Conservation (phyloP, 192 early-diverging fungal species). For the Paraglomus occultum region DNA sequence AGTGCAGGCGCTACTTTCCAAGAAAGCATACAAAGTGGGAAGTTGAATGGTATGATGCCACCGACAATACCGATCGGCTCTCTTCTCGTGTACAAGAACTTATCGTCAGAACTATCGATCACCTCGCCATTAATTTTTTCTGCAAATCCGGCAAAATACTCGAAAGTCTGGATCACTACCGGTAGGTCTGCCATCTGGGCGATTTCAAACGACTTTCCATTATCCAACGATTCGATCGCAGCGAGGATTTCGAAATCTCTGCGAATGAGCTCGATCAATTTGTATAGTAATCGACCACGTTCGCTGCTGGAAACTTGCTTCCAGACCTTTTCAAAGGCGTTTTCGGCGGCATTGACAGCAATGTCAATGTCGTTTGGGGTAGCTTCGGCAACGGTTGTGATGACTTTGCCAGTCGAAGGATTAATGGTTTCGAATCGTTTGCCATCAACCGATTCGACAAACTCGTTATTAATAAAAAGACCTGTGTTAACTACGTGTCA, state of each 20-base stretch:
- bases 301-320: slow-evolving; percentile 42
- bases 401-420: slow-evolving; percentile 57
- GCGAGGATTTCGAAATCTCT: slow-evolving; percentile 49
- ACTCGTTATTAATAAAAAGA: slow-evolving; percentile 68
- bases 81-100: slow-evolving; percentile 49
- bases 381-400: slow-evolving; percentile 45
- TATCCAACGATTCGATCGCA: slow-evolving; percentile 67
- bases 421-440: slow-evolving; percentile 57
- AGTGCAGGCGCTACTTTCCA: slow-evolving; percentile 83
- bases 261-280: slow-evolving; percentile 58
- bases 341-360: slow-evolving; percentile 62
- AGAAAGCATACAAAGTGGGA: slow-evolving; percentile 67
- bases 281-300: slow-evolving; percentile 54
- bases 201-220: slow-evolving; percentile 69
- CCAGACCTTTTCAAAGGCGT: slow-evolving; percentile 57
- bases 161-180: slow-evolving; percentile 55
- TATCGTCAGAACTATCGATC: background rate
- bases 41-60: slow-evolving; percentile 79
- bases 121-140: slow-evolving; percentile 54
- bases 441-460: slow-evolving; percentile 45
- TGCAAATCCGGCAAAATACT: slow-evolving; percentile 75
- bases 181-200: slow-evolving; percentile 63
- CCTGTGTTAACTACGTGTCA: slow-evolving; percentile 56
- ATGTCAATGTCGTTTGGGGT: slow-evolving; percentile 38
- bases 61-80: slow-evolving; percentile 72